A percentile compares a stretch with the other conserved stretches of the same genome.
Evolutionary conservation across 2,329 filamentous ascomycete species (phyloP).

Genomic region (Acarospora socialis): DNA sequence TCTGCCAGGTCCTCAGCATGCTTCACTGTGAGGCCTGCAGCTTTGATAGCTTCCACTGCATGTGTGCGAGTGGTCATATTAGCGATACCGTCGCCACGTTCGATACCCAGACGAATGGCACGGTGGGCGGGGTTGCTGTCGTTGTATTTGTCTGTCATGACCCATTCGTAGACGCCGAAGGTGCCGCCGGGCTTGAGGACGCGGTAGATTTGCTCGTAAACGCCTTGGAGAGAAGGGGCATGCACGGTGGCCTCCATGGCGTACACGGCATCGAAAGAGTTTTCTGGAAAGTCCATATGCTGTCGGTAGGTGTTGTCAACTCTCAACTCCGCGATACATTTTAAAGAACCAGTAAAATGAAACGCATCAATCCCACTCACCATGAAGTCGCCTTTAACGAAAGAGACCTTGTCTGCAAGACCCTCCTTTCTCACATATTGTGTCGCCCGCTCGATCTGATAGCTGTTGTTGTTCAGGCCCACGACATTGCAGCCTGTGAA

Average conservation of each 20-base stretch:
- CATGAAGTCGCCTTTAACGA: slow-evolving; percentile 17
- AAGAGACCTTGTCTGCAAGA: slow-evolving; percentile 12
- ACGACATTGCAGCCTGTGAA: slow-evolving; percentile 18
- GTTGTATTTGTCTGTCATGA: slow-evolving; percentile 19
- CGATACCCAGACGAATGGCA: slow-evolving; percentile 17
- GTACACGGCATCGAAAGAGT: slow-evolving; percentile 20
- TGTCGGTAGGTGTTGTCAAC: neutral
- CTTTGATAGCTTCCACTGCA: slow-evolving; percentile 14
- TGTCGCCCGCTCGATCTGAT: slow-evolving; percentile 18
- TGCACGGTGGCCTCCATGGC: slow-evolving; percentile 21
- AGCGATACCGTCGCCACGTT: slow-evolving; percentile 18
- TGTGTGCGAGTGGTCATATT: slow-evolving; percentile 15
- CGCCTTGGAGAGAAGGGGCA: slow-evolving; percentile 16
- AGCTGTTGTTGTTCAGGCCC: slow-evolving; percentile 19
- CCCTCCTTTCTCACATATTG: slow-evolving; percentile 10
- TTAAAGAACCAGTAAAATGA: neutral
- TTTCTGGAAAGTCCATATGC: slow-evolving; percentile 16
- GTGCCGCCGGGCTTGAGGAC: slow-evolving; percentile 19
- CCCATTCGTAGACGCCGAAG: slow-evolving; percentile 20
- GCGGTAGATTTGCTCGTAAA: slow-evolving; percentile 18
- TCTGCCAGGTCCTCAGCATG: slow-evolving; percentile 18
- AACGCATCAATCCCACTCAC: slow-evolving; percentile 4
- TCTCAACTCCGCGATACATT: neutral
- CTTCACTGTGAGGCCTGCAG: slow-evolving; percentile 17
- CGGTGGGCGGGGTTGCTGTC: slow-evolving; percentile 14